Conservation (phyloP, 805 yeast genomes). For the Groenewaldozyma salmanticensis region DNA sequence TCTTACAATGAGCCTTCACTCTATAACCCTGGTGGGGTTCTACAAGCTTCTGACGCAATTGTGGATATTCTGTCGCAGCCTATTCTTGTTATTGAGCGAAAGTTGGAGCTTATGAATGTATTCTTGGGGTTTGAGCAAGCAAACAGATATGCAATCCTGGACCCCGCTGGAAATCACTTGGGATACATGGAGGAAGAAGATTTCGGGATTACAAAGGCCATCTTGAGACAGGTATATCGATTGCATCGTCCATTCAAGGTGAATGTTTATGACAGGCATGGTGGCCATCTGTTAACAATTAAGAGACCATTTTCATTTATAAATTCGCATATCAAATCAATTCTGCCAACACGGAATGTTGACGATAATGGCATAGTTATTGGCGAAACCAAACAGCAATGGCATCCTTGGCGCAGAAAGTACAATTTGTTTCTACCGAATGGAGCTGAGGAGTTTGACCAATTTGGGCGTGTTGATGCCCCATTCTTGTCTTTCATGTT, state of each 20-base stretch:
- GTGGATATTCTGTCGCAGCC: conserved; percentile 64
- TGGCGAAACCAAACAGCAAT: conserved; percentile 84
- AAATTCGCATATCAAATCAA: conserved; percentile 75
- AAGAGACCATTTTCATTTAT: conserved; percentile 79
- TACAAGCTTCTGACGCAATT: conserved; percentile 49
- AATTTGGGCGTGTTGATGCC: conserved; percentile 82
- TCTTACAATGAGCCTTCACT: not conserved
- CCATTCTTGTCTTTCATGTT: conserved; percentile 82
- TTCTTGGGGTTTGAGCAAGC: conserved; percentile 89
- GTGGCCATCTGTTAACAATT: conserved; percentile 35
- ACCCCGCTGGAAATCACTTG: conserved; percentile 59
- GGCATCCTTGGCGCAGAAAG: conserved; percentile 91
- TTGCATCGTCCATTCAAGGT: conserved; percentile 67
- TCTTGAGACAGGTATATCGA: conserved; percentile 76
- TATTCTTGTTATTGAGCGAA: conserved; percentile 76
- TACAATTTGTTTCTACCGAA: conserved; percentile 57
- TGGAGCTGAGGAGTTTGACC: conserved; percentile 42
- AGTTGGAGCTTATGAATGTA: conserved; percentile 79
- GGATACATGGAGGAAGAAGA: conserved; percentile 83
- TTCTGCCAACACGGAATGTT: conserved; percentile 40
- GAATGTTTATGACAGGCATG: conserved; percentile 26
- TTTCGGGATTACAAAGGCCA: conserved; percentile 50
- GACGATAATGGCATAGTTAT: conserved; percentile 37
- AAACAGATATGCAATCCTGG: conserved; percentile 61
- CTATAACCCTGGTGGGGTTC: conserved; percentile 39